These are phyloP conservation scores for Emmonsiellopsis sp. DNA, from an alignment of 2,329 filamentous ascomycete genomes.

Conservation along the genomic window DNA sequence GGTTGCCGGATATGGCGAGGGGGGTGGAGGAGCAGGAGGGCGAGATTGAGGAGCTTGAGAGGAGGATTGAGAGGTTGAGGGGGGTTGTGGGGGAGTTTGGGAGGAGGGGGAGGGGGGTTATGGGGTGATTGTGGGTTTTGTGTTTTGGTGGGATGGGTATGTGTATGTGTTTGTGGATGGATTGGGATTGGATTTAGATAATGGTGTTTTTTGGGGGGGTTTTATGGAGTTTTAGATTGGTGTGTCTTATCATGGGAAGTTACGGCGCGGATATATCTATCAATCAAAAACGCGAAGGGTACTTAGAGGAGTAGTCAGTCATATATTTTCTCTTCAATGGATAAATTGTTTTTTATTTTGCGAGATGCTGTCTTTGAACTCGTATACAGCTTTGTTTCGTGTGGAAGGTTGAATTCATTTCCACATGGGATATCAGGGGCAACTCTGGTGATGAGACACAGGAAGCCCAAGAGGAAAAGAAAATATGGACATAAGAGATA, in stretches of 20 bases:
- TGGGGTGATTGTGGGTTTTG: constrained; percentile 1
- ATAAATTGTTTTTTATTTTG: not conserved
- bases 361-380: not conserved
- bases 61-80: constrained; percentile 29
- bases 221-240: too few relatives aligned
- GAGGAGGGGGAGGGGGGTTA: constrained; percentile 13
- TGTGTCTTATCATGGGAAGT: too few relatives aligned
- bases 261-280: too few relatives aligned
- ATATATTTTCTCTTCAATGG: not conserved
- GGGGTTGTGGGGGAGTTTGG: constrained; percentile 35
- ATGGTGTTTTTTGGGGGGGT: too few relatives aligned
- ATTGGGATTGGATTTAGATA: not conserved
- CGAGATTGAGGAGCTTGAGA: constrained; percentile 36
- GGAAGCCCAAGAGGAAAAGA: not conserved
- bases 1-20: constrained; percentile 36
- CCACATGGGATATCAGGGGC: not conserved
- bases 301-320: too few relatives aligned
- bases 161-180: not conserved
- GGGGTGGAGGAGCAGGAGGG: constrained; percentile 35
- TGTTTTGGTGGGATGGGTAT: not conserved
- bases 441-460: constrained; percentile 9
- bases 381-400: not conserved
- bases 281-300: too few relatives aligned
- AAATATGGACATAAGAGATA: not conserved
- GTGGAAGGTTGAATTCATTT: constrained; percentile 5